Evolutionary conservation across 805 yeast genomes (phyloP).

Genomic region (Ogataea henricii): DNA sequence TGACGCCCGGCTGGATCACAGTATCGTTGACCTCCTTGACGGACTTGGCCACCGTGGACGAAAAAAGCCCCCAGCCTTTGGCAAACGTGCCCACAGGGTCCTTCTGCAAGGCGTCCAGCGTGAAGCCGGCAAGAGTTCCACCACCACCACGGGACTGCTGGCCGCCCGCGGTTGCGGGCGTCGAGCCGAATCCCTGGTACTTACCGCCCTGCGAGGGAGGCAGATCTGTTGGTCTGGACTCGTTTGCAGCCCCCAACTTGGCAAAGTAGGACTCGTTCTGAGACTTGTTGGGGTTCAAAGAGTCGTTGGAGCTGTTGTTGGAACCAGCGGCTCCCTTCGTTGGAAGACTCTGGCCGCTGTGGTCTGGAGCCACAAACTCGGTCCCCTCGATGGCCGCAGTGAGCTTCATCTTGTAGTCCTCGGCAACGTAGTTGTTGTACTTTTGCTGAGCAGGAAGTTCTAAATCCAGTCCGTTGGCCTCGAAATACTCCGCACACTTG

Average conservation of each 20-base stretch:
- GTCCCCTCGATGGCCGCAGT: conserved; percentile 74
- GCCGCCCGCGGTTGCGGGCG: conserved; percentile 50
- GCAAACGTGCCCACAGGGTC: conserved; percentile 92
- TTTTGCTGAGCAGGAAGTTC: conserved; percentile 67
- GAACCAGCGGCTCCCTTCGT: conserved; percentile 18
- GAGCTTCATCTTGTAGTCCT: conserved; percentile 84
- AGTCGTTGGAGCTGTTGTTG: neutral
- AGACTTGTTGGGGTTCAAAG: conserved; percentile 35
- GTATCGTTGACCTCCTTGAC: conserved; percentile 82
- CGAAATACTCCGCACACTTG: conserved; percentile 67
- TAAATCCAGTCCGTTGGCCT: conserved; percentile 67
- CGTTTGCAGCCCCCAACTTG: conserved; percentile 71
- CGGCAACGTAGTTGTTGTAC: conserved; percentile 90
- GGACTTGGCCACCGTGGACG: conserved; percentile 81
- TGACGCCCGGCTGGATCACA: conserved; percentile 89
- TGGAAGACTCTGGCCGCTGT: conserved; percentile 47
- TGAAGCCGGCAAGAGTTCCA: conserved; percentile 56
- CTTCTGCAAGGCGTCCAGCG: conserved; percentile 65
- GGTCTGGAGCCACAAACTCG: conserved; percentile 68
- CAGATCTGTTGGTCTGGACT: conserved; percentile 68
- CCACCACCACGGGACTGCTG: conserved; percentile 34
- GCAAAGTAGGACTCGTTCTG: conserved; percentile 84
- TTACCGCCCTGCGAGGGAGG: conserved; percentile 96
- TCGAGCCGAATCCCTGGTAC: conserved; percentile 87
- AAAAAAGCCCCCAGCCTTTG: conserved; percentile 93